Conservation (phyloP, 768 basidiomycete species). For the Hygrocybe coccinea region DNA sequence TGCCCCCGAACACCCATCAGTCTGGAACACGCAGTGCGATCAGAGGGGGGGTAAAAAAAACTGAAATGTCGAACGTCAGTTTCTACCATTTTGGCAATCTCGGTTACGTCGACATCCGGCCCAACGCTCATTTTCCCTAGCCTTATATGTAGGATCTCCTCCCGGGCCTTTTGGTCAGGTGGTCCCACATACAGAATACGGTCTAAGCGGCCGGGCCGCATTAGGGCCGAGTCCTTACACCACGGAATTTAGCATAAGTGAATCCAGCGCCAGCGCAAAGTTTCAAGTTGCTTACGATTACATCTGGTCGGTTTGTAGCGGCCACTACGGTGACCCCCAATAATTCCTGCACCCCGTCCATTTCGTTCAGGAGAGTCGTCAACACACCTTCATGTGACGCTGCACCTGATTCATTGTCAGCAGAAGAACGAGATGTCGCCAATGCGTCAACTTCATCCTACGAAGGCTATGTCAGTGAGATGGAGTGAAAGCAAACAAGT, state of each 20-base stretch:
- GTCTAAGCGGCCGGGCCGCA: slow-evolving; percentile 93
- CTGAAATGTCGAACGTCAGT: slow-evolving; percentile 14
- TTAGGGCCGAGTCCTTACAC: slow-evolving; percentile 81
- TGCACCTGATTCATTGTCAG: slow-evolving; percentile 49
- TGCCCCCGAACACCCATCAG: slow-evolving; percentile 93
- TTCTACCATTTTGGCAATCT: slow-evolving; percentile 65
- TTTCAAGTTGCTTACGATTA: slow-evolving; percentile 56
- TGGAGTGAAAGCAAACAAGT: not conserved
- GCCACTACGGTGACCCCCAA: slow-evolving; percentile 93
- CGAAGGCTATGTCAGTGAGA: slow-evolving; percentile 4
- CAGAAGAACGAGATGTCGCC: slow-evolving; percentile 67
- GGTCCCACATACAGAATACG: slow-evolving; percentile 92
- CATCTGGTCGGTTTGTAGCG: slow-evolving; percentile 93
- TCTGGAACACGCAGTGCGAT: slow-evolving; percentile 42
- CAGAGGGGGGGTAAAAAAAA: slow-evolving; percentile 1
- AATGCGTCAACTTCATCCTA: slow-evolving; percentile 98
- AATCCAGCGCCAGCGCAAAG: not conserved
- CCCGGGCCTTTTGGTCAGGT: slow-evolving; percentile 72
- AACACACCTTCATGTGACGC: slow-evolving; percentile 79
- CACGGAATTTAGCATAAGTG: not conserved
- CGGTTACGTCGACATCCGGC: slow-evolving; percentile 56
- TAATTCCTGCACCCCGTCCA: slow-evolving; percentile 97
- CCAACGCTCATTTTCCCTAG: slow-evolving; percentile 78
- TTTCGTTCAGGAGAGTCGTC: slow-evolving; percentile 91
- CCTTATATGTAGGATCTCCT: slow-evolving; percentile 81